Conservation (phyloP, 148 eudicot species). For the Heliosperma pusillum region DNA sequence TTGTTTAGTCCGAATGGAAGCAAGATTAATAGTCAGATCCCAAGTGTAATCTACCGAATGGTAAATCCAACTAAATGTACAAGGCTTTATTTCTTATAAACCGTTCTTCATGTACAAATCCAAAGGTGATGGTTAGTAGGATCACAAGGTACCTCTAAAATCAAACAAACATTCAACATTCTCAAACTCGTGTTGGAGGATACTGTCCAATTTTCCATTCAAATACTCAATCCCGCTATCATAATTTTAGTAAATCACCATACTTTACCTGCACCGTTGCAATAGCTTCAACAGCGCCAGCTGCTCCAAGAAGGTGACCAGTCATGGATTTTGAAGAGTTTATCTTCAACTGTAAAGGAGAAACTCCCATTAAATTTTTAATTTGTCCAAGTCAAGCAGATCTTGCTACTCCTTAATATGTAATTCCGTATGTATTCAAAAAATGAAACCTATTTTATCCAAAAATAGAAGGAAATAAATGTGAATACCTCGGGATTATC, state of each 20-base stretch:
- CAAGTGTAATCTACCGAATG: background rate
- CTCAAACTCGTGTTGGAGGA: background rate
- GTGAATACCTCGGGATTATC: slow-evolving; percentile 69
- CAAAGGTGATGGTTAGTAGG: background rate
- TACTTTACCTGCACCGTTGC: slow-evolving; percentile 80
- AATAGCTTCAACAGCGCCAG: slow-evolving; percentile 96
- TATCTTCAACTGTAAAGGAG: slow-evolving; percentile 54
- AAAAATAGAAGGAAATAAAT: background rate
- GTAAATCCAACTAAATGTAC: background rate
- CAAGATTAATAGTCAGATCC: background rate
- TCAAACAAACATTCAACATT: background rate
- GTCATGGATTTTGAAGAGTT: slow-evolving; percentile 95
- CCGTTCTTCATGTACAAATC: background rate
- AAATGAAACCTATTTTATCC: background rate
- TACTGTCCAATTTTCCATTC: background rate
- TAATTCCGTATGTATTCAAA: background rate
- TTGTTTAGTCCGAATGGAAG: background rate
- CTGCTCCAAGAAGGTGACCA: slow-evolving; percentile 96
- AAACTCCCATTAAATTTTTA: background rate
- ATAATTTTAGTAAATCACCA: background rate
- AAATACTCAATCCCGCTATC: background rate
- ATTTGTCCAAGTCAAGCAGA: slow-evolving; percentile 5
- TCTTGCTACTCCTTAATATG: background rate
- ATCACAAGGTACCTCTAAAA: background rate
- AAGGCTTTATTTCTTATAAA: background rate